A percentile compares a stretch with the other conserved stretches of the same genome.
phyloP scores from a whole-genome alignment of 106 monocot genomes.

The Dendrobium officinale region DNA sequence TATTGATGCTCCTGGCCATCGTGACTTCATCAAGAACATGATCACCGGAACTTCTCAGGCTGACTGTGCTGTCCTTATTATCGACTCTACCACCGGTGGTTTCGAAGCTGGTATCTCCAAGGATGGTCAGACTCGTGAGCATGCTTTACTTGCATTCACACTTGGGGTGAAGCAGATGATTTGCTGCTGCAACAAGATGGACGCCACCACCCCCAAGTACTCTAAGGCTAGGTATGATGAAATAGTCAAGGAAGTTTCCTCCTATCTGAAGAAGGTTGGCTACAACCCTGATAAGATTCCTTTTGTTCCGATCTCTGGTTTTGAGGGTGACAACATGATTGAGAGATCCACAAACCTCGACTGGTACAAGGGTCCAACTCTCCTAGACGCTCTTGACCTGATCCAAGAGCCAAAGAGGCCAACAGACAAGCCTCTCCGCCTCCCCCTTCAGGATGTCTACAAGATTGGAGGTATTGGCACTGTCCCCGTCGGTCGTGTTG shows the following conservation, averaged over 20 bases:
- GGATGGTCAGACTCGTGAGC: slow-evolving; percentile 67
- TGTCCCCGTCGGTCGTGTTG: slow-evolving; percentile 44
- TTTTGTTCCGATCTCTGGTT: slow-evolving; percentile 56
- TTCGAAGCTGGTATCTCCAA: slow-evolving; percentile 67
- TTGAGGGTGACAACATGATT: slow-evolving; percentile 66
- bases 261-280: slow-evolving; percentile 59
- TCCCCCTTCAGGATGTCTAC: slow-evolving; percentile 61
- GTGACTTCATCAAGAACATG: slow-evolving; percentile 68
- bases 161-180: slow-evolving; percentile 68
- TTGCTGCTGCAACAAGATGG: slow-evolving; percentile 71
- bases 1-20: slow-evolving; percentile 53
- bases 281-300: slow-evolving; percentile 62
- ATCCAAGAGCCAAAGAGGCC: slow-evolving; percentile 51
- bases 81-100: slow-evolving; percentile 64
- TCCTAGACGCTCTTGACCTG: slow-evolving; percentile 48
- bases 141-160: slow-evolving; percentile 60
- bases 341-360: slow-evolving; percentile 59
- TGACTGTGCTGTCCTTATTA: slow-evolving; percentile 49
- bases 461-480: slow-evolving; percentile 61
- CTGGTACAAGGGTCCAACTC: slow-evolving; percentile 65
- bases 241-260: slow-evolving; percentile 53
- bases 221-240: slow-evolving; percentile 55
- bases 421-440: slow-evolving; percentile 53
- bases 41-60: slow-evolving; percentile 62
- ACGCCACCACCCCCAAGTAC: slow-evolving; percentile 49